Conservation (phyloP, 2,329 filamentous ascomycete genomes). For the Blastomyces emzantsi region DNA sequence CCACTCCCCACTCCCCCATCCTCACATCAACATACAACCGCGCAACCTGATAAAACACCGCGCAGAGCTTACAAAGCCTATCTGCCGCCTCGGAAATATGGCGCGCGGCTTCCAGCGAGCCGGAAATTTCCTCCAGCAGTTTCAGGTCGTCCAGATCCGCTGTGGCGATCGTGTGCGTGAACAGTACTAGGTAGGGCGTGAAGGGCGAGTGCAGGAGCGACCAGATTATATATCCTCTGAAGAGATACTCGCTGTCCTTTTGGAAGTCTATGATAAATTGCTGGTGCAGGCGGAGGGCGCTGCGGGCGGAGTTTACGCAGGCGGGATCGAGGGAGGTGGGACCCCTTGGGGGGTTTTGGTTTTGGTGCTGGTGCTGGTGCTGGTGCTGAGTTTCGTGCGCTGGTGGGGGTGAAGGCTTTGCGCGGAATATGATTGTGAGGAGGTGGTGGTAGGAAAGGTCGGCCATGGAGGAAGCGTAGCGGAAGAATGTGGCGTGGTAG, state of each 20-base stretch:
- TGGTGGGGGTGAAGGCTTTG: conserved; percentile 24
- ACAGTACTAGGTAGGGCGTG: conserved; percentile 43
- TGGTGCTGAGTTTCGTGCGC: conserved; percentile 7
- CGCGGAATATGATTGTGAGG: conserved; percentile 34
- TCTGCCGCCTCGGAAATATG: conserved; percentile 50
- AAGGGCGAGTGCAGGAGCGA: conserved; percentile 39
- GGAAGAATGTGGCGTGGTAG: conserved; percentile 20
- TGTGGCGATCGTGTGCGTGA: conserved; percentile 45
- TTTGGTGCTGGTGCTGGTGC: background rate
- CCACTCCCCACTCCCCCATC: conserved; percentile 38
- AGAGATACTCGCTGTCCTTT: conserved; percentile 22
- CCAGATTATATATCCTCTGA: conserved; percentile 32
- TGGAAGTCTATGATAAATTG: conserved; percentile 22
- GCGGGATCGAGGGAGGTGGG: conserved; percentile 28
- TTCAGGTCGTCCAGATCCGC: conserved; percentile 45
- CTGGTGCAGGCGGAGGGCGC: conserved; percentile 29
- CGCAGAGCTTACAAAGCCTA: conserved; percentile 54
- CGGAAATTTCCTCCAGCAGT: conserved; percentile 48
- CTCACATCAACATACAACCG: conserved; percentile 55
- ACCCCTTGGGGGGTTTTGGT: conserved; percentile 8
- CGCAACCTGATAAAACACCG: conserved; percentile 54
- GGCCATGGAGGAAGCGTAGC: conserved; percentile 25
- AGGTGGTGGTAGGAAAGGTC: conserved; percentile 31
- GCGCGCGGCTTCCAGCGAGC: conserved; percentile 45
- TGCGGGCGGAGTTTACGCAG: conserved; percentile 32